Evolutionary conservation across 164 flowering plant genomes (phyloP).

Genomic region (Malania oleifera): DNA sequence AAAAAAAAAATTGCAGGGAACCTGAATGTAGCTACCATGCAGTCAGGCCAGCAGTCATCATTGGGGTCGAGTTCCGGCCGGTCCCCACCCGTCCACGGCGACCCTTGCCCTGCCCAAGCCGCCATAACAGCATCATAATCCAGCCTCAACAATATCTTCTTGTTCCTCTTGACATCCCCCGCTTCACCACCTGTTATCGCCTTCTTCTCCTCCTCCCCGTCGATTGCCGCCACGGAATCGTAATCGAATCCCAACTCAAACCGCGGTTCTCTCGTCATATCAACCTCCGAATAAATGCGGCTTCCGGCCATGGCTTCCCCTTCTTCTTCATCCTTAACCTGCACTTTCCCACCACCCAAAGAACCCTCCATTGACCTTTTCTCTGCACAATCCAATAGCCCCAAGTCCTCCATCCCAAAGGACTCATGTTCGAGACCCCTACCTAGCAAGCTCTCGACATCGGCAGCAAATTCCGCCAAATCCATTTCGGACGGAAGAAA

Average conservation of each 20-base stretch:
- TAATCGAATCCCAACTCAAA: slow-evolving; percentile 58
- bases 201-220: slow-evolving; percentile 39
- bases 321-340: slow-evolving; percentile 47
- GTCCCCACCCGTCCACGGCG: slow-evolving; percentile 71
- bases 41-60: slow-evolving; percentile 59
- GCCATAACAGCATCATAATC: slow-evolving; percentile 61
- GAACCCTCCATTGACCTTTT: slow-evolving; percentile 14
- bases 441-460: slow-evolving; percentile 75
- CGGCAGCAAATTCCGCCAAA: slow-evolving; percentile 79
- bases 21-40: slow-evolving; percentile 27
- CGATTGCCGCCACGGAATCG: slow-evolving; percentile 34
- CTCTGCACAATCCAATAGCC: slow-evolving; percentile 39
- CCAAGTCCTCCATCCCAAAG: slow-evolving; percentile 66
- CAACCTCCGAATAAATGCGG: slow-evolving; percentile 26
- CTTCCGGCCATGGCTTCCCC: slow-evolving; percentile 12
- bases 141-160: slow-evolving; percentile 37
- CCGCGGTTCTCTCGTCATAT: slow-evolving; percentile 35
- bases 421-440: slow-evolving; percentile 57
- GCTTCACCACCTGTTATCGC: slow-evolving; percentile 4
- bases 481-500: slow-evolving; percentile 70
- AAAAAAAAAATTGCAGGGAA: not conserved
- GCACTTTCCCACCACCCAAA: slow-evolving; percentile 23
- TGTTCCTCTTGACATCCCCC: slow-evolving; percentile 2
- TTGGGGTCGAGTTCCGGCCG: slow-evolving; percentile 54
- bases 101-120: slow-evolving; percentile 68